Evolutionary conservation across 2,329 filamentous ascomycete genomes (phyloP).

Genomic region (Phoma sp.): DNA sequence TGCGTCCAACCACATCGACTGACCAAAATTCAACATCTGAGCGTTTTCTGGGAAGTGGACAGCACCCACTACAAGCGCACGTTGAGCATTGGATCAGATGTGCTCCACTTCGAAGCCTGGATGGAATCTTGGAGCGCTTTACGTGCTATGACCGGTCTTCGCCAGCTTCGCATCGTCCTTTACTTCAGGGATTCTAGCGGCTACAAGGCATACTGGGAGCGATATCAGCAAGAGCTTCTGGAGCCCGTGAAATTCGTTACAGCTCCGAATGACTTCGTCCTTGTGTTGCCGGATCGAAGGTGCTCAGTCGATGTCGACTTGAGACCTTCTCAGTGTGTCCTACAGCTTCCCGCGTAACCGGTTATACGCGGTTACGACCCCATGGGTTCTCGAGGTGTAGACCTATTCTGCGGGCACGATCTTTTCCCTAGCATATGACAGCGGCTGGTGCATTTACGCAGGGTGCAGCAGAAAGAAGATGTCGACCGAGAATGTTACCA

Average conservation of each 20-base stretch:
- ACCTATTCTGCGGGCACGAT: neutral
- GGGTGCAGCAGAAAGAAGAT: neutral
- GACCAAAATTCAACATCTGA: constrained; percentile 21
- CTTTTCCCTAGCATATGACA: neutral
- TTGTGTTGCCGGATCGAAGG: constrained; percentile 25
- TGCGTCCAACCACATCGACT: constrained; percentile 30
- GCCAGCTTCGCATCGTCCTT: constrained; percentile 22
- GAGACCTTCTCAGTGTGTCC: constrained; percentile 19
- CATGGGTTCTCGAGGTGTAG: neutral
- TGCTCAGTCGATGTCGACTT: constrained; percentile 20
- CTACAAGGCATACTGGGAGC: constrained; percentile 22
- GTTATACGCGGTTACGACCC: neutral
- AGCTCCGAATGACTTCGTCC: constrained; percentile 19
- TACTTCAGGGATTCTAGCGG: constrained; percentile 8
- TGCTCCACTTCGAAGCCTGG: constrained; percentile 17
- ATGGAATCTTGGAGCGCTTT: constrained; percentile 24
- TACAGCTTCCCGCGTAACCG: constrained; percentile 12
- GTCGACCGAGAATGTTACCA: neutral
- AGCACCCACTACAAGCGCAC: constrained; percentile 12
- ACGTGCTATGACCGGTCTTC: constrained; percentile 23
- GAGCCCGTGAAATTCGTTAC: constrained; percentile 22
- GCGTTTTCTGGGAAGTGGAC: constrained; percentile 26
- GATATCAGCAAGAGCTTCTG: constrained; percentile 18
- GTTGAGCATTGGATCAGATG: neutral
- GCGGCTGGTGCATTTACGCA: neutral